Evolutionary conservation across 495 filamentous ascomycete genomes (phyloP), one percentile per base, ranked within the genome.

Genomic region (Aspergillus biplanus): DNA sequence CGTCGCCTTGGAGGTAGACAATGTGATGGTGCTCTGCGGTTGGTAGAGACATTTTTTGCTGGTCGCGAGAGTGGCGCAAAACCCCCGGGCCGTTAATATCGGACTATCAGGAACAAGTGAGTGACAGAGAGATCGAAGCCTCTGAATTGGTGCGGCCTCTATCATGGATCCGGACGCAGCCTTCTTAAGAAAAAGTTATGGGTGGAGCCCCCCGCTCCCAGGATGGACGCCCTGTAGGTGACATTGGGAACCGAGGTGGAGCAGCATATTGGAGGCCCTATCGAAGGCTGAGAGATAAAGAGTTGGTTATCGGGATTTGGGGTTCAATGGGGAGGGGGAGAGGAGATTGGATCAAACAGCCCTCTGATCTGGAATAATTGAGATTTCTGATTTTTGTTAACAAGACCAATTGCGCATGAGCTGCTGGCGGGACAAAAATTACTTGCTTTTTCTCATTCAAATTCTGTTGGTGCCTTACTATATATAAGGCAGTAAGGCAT

Each of bases 1-100:
- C 70, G 18, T 67, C 65, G 12, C 58, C 71, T 50, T 73, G 68
- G 16, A 73, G 61, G 56, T 52, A 64, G 47, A 73, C 66, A 47
- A 73, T 62, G 49, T 73, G 64, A 42, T 69, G 68, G 48, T 65
- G 61, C 21, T 52, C 15, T 12, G 50, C 49, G n/a, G 56, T 62
- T 62, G 60, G 62, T 31, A 49, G 53, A 61, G 58, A 48, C 59
- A 62, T 62, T 37, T 33, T 34, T 39, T 7, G 37, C 21, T 27
- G 21, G 21, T 27, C 21, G 21, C 21, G 21, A 27, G 21, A 2
- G 21, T 27, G 21, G 21, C 21, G 21, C 21, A 27, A 27, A 27
- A 27, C 1, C 21, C 21, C 21, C 21, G 1, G 21, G 2, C 21
- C 21, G 21, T 27, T 27, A 27, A 27, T 27, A 27, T 27, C 21